Conservation (phyloP, 2,329 filamentous ascomycete species). For the Lachnellula subtilissima region DNA sequence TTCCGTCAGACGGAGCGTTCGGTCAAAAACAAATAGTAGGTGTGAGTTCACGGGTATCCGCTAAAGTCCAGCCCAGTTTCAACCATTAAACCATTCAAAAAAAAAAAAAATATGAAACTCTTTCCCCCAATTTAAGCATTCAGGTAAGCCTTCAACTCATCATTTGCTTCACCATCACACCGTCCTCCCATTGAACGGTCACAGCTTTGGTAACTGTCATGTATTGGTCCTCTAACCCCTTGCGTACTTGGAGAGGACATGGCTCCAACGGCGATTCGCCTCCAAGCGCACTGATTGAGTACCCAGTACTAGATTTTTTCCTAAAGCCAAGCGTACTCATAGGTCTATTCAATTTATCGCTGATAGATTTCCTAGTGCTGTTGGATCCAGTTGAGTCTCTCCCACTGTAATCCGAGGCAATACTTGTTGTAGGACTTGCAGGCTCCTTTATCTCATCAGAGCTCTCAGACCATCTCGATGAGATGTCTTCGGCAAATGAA, state of each 20-base stretch:
- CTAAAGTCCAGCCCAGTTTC: slow-evolving; percentile 4
- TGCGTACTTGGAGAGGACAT: slow-evolving; percentile 11
- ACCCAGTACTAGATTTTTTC: slow-evolving; percentile 15
- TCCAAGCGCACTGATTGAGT: slow-evolving; percentile 10
- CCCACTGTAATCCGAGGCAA: slow-evolving; percentile 7
- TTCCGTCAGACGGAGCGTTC: too few relatives aligned
- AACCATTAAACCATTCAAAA: neutral
- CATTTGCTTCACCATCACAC: neutral
- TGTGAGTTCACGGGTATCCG: too few relatives aligned
- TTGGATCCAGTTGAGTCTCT: slow-evolving; percentile 8
- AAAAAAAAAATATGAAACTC: neutral
- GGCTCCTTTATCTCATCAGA: slow-evolving; percentile 11
- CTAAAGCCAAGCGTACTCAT: slow-evolving; percentile 8
- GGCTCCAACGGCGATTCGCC: slow-evolving; percentile 11
- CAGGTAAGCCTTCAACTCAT: slow-evolving; percentile 10
- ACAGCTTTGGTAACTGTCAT: slow-evolving; percentile 16
- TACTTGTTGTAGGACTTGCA: slow-evolving; percentile 12
- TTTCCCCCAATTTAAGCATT: neutral
- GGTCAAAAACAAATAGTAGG: too few relatives aligned
- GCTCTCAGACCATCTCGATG: slow-evolving; percentile 22
- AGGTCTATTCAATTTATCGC: slow-evolving; percentile 16
- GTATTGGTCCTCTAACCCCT: slow-evolving; percentile 5
- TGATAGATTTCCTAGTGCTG: slow-evolving; percentile 13
- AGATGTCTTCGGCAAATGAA: slow-evolving; percentile 13
- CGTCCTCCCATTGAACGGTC: slow-evolving; percentile 14